Conservation (phyloP, 2,329 filamentous ascomycete genomes). For the Scedosporium apiospermum region DNA sequence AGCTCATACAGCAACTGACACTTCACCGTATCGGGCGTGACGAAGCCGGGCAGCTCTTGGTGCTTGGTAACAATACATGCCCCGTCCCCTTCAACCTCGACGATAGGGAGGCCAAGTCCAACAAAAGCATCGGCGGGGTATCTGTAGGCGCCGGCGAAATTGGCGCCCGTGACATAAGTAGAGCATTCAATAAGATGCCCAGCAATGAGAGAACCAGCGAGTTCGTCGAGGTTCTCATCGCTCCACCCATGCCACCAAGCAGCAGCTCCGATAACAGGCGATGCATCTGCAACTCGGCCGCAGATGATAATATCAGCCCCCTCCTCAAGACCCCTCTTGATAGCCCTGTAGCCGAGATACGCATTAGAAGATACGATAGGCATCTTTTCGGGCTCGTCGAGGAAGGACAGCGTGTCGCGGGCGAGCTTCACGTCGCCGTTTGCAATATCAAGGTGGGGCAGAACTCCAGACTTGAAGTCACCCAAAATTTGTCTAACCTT, state of each 20-base stretch:
- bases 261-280: constrained; percentile 44
- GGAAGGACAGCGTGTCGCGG: constrained; percentile 8
- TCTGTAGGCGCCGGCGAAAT: constrained; percentile 35
- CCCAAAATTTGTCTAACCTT: constrained; percentile 16
- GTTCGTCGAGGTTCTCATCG: constrained; percentile 33
- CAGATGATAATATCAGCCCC: constrained; percentile 40
- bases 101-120: constrained; percentile 26
- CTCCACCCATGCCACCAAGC: constrained; percentile 47
- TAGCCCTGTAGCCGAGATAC: constrained; percentile 41
- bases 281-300: constrained; percentile 38
- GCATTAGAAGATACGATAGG: constrained; percentile 19
- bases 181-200: constrained; percentile 46
- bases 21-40: constrained; percentile 24
- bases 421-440: constrained; percentile 14
- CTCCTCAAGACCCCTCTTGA: constrained; percentile 28
- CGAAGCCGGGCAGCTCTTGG: constrained; percentile 22
- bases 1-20: constrained; percentile 35
- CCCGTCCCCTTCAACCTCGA: constrained; percentile 24
- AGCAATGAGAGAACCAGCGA: constrained; percentile 40
- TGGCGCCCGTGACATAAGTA: constrained; percentile 42
- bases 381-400: constrained; percentile 9
- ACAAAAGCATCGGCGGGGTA: constrained; percentile 19
- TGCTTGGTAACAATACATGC: constrained; percentile 25
- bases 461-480: constrained; percentile 7
- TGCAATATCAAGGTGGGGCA: constrained; percentile 8